Evolutionary conservation across 2,329 filamentous ascomycete species (phyloP).

Genomic region (Paramyrothecium sp.): DNA sequence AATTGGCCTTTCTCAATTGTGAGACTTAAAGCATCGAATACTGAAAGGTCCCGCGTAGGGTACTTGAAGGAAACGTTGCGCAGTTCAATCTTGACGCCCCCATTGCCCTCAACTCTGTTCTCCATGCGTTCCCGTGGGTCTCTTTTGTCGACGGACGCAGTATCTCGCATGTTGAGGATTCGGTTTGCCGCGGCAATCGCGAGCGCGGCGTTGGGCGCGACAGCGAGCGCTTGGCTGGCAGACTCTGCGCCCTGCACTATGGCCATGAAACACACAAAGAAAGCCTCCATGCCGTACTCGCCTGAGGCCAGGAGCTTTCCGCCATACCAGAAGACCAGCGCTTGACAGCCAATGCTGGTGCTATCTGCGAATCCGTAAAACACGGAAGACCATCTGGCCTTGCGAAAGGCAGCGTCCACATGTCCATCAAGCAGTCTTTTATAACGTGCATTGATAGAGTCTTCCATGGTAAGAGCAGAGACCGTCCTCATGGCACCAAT

Average conservation of each 20-base stretch:
- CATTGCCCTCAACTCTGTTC: conserved; percentile 6
- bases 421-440: conserved; percentile 31
- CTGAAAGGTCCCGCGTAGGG: conserved; percentile 16
- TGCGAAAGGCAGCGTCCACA: conserved; percentile 26
- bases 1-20: conserved; percentile 38
- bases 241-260: conserved; percentile 51
- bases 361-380: conserved; percentile 36
- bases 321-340: conserved; percentile 56
- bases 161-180: conserved; percentile 24
- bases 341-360: conserved; percentile 37
- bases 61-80: conserved; percentile 19
- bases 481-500: conserved; percentile 65
- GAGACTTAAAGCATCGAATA: conserved; percentile 20
- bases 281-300: conserved; percentile 37
- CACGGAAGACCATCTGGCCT: conserved; percentile 27
- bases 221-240: conserved; percentile 10
- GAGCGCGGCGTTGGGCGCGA: conserved; percentile 17
- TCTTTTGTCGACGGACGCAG: conserved; percentile 1
- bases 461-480: conserved; percentile 58
- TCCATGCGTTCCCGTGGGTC: background rate
- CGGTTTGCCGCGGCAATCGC: conserved; percentile 15
- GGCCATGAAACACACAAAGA: conserved; percentile 53
- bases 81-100: conserved; percentile 12
- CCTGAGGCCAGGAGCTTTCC: conserved; percentile 18
- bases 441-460: conserved; percentile 44